Evolutionary conservation across 495 filamentous ascomycete genomes (phyloP).

Genomic region (Talaromyces proteolyticus): DNA sequence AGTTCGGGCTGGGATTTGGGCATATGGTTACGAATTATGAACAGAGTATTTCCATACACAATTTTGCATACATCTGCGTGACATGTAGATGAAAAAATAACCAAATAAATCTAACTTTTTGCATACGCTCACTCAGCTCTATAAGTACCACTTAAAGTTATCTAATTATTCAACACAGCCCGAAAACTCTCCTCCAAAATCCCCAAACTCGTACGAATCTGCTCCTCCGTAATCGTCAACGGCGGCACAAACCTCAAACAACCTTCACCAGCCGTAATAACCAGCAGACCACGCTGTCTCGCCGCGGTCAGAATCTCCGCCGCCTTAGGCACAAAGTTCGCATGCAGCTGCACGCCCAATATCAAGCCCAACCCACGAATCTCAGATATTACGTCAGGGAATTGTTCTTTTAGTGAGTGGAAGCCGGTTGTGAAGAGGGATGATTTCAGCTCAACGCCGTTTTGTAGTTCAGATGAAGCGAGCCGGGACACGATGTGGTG

Average conservation of each 20-base stretch:
- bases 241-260: slow-evolving; percentile 84
- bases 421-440: slow-evolving; percentile 61
- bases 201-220: slow-evolving; percentile 67
- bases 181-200: slow-evolving; percentile 57
- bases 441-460: slow-evolving; percentile 57
- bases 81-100: too few species aligned
- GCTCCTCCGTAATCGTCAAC: slow-evolving; percentile 65
- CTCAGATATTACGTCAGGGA: slow-evolving; percentile 68
- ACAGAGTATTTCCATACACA: too few species aligned
- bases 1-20: too few species aligned
- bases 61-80: too few species aligned
- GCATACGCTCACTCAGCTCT: background rate
- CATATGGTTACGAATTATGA: too few species aligned
- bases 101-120: background rate
- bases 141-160: background rate
- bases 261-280: slow-evolving; percentile 89
- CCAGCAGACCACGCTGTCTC: slow-evolving; percentile 77
- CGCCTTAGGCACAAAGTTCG: slow-evolving; percentile 54
- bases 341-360: slow-evolving; percentile 72
- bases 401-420: slow-evolving; percentile 53
- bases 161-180: slow-evolving; percentile 1
- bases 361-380: slow-evolving; percentile 80
- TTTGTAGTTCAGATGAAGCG: slow-evolving; percentile 56
- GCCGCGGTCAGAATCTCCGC: slow-evolving; percentile 70
- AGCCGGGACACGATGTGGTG: slow-evolving; percentile 77